A percentile compares a stretch with the other conserved stretches of the same genome.
Conservation (phyloP, 805 yeast genomes). For the Candida saitoana region DNA sequence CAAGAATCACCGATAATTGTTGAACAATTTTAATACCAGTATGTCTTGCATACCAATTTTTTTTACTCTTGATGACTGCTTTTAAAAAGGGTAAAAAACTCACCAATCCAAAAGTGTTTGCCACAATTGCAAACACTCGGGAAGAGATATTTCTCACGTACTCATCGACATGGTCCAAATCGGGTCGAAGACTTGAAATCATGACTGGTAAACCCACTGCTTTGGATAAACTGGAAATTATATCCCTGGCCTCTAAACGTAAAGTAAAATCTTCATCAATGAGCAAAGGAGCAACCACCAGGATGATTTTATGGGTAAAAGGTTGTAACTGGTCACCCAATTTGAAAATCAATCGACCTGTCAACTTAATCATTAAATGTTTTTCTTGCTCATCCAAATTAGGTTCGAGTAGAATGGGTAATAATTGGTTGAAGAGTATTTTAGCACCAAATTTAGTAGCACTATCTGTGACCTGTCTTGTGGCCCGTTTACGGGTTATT, state of each 20-base stretch:
- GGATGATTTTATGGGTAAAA: constrained; percentile 64
- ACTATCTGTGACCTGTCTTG: constrained; percentile 61
- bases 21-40: constrained; percentile 78
- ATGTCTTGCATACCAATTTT: constrained; percentile 78
- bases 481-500: constrained; percentile 59
- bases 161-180: constrained; percentile 79
- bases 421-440: constrained; percentile 60
- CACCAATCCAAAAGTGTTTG: constrained; percentile 71
- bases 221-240: constrained; percentile 67
- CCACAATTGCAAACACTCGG: constrained; percentile 77
- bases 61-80: constrained; percentile 73
- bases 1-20: constrained; percentile 65
- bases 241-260: constrained; percentile 74
- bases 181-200: constrained; percentile 76
- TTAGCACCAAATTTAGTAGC: constrained; percentile 68
- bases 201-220: constrained; percentile 81
- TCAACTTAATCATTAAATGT: constrained; percentile 71
- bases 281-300: constrained; percentile 73
- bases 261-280: constrained; percentile 76
- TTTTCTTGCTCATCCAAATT: constrained; percentile 77
- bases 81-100: constrained; percentile 71
- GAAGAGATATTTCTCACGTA: constrained; percentile 73
- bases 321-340: constrained; percentile 68
- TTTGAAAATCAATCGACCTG: constrained; percentile 63
- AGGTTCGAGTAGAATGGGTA: constrained; percentile 73